Conservation (phyloP, 768 basidiomycete genomes). For the Leccinum subgranulosum region DNA sequence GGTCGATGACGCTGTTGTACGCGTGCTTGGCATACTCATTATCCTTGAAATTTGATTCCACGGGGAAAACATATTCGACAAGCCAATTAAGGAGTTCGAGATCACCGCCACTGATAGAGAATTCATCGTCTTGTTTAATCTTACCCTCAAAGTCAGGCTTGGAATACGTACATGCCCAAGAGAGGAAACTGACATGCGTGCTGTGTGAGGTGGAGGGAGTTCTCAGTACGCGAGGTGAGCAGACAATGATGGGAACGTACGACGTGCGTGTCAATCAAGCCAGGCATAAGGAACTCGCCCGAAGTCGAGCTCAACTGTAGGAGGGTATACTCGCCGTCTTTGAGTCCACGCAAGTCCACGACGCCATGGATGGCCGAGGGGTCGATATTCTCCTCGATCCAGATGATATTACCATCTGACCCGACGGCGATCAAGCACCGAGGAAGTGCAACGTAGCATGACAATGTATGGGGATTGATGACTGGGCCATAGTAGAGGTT, state of each 20-base stretch:
- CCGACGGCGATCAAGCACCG: slow-evolving; percentile 54
- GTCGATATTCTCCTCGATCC: slow-evolving; percentile 63
- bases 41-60: slow-evolving; percentile 72
- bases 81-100: slow-evolving; percentile 88
- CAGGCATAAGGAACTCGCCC: slow-evolving; percentile 76
- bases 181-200: slow-evolving; percentile 40
- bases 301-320: slow-evolving; percentile 33
- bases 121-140: not conserved
- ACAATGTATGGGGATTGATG: slow-evolving; percentile 48
- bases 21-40: slow-evolving; percentile 58
- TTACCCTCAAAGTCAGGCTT: not conserved
- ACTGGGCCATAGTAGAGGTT: slow-evolving; percentile 57
- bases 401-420: slow-evolving; percentile 55
- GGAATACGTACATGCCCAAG: slow-evolving; percentile 27
- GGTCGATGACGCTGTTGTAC: slow-evolving; percentile 66
- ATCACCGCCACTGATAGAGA: slow-evolving; percentile 60
- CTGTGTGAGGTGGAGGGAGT: slow-evolving; percentile 5
- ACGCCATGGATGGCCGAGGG: slow-evolving; percentile 46
- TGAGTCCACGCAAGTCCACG: slow-evolving; percentile 47
- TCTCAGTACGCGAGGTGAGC: not conserved
- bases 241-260: slow-evolving; percentile 41
- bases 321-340: slow-evolving; percentile 31
- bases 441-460: slow-evolving; percentile 43
- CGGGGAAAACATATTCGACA: slow-evolving; percentile 75
- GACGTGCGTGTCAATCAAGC: slow-evolving; percentile 88